Base-by-base conservation (phyloP, 768 basidiomycete species). In the Tricholoma sp. region DNA sequence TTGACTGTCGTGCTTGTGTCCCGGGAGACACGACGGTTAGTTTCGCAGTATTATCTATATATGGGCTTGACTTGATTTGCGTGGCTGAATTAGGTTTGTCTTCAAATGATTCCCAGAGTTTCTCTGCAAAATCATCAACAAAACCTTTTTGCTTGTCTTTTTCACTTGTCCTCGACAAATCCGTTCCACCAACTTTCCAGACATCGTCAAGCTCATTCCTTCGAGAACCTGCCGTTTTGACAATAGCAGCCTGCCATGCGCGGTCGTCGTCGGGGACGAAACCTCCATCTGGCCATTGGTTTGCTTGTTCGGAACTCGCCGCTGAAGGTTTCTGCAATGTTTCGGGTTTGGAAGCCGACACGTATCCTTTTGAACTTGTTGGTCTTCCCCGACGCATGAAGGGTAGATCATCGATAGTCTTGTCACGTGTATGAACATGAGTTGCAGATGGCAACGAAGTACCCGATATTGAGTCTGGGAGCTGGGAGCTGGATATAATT, bases 311-410 rank as follows among this genome's bases (percentile, higher is more conserved):
- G 14, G n/a, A 18, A 24, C n/a, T 29, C 34, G 18, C 11, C 12
- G 53, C 66, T 64, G 27, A 63, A 60, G 21, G 70, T 31, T 74
- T 74, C 53, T 74, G 68, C 27, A 3, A 73, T 72, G 67, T 72
- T 4, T 73, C 39, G 4, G 65, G 68, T 8, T 77, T 66, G 7
- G 76, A 74, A 31, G 69, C 59, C 6, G 71, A 63, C 21, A 19
- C 57, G 19, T 55, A 32, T 51, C 74, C 72, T 57, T 71, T 69
- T 34, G 72, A 66, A 50, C 60, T 59, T 27, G 71, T 67, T 2
- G 88, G 87, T 21, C 88, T 78, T 16, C 88, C 89, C 32, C 88
- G 76, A 37, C 88, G 82, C 84, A 89, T 85, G 0, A 90, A 88
- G 31, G 85, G 85, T 56, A 91, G 87, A 11, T 88, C 88, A 62